Evolutionary conservation across 345 rosid genomes (phyloP).

Genomic region (Anacardium occidentale): DNA sequence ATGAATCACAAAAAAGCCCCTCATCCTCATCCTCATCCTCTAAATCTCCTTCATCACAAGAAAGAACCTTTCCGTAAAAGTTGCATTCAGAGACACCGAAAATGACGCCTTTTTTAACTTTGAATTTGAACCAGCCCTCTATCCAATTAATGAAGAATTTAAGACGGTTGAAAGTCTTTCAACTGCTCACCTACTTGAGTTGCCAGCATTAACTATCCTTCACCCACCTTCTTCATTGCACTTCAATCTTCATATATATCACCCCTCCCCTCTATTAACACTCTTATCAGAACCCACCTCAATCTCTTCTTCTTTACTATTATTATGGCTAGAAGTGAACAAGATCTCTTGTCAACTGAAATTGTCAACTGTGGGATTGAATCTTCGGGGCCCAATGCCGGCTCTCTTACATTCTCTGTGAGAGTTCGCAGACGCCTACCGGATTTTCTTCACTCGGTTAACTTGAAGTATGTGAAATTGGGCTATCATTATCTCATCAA

Average conservation of each 20-base stretch:
- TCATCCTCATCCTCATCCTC: too few species aligned
- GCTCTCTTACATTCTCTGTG: constrained; percentile 82
- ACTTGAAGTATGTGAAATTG: constrained; percentile 86
- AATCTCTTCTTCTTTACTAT: neutral
- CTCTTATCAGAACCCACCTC: constrained; percentile 5
- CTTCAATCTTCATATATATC: constrained; percentile 9
- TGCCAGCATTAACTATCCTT: constrained; percentile 57
- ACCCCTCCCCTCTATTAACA: constrained; percentile 14
- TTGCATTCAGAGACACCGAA: neutral
- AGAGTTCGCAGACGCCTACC: constrained; percentile 88
- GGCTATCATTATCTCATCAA: constrained; percentile 95
- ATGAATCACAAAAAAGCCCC: neutral
- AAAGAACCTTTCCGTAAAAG: neutral
- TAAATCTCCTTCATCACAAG: neutral
- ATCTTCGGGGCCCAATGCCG: constrained; percentile 87
- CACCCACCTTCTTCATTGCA: constrained; percentile 34
- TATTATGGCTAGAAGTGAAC: constrained; percentile 51
- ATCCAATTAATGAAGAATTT: constrained; percentile 44
- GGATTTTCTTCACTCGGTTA: constrained; percentile 91
- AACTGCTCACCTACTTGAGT: constrained; percentile 47
- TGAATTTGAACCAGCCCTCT: constrained; percentile 4
- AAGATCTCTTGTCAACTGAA: constrained; percentile 83
- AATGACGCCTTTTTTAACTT: neutral
- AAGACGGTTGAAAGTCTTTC: constrained; percentile 43
- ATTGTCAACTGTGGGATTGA: constrained; percentile 89